These are phyloP conservation scores for Barnettozyma californica DNA, from an alignment of 805 yeast species.

Conservation along the genomic window DNA sequence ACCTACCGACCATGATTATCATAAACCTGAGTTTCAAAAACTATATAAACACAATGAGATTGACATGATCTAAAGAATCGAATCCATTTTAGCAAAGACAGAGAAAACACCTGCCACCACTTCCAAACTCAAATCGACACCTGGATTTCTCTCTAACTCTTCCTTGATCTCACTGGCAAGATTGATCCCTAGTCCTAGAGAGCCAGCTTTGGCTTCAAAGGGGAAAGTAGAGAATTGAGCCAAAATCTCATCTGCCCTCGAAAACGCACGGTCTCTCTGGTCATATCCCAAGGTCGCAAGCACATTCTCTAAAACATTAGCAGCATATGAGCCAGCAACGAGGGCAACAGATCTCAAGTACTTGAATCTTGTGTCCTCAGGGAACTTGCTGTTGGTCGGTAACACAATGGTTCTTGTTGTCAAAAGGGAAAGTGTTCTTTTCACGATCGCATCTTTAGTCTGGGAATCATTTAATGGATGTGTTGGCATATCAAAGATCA, in stretches of 20 bases:
- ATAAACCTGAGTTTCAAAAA: background rate
- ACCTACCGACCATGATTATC: background rate
- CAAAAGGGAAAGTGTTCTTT: slow-evolving; percentile 64
- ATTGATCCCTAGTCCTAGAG: slow-evolving; percentile 68
- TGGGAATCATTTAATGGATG: slow-evolving; percentile 89
- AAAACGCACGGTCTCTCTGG: slow-evolving; percentile 85
- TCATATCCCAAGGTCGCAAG: slow-evolving; percentile 73
- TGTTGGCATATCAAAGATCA: slow-evolving; percentile 96
- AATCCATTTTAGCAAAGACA: slow-evolving; percentile 90
- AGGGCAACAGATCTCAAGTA: slow-evolving; percentile 74
- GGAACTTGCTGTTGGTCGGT: slow-evolving; percentile 58
- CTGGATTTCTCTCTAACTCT: slow-evolving; percentile 38
- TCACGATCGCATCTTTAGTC: slow-evolving; percentile 75
- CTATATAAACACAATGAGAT: background rate
- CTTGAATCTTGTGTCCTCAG: slow-evolving; percentile 60
- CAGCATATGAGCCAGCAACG: slow-evolving; percentile 89
- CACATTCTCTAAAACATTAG: slow-evolving; percentile 91
- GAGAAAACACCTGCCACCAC: slow-evolving; percentile 88
- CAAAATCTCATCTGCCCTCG: slow-evolving; percentile 89
- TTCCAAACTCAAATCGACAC: slow-evolving; percentile 66
- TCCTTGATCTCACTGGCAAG: slow-evolving; percentile 41
- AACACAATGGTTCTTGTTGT: slow-evolving; percentile 65
- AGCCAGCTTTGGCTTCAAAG: slow-evolving; percentile 54
- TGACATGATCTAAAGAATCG: slow-evolving; percentile 48
- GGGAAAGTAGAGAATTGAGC: slow-evolving; percentile 83